Percentiles rank a stretch among this genome's conserved stretches.
Conservation (phyloP, 441 rosid species). For the Aquilaria agallochum region DNA sequence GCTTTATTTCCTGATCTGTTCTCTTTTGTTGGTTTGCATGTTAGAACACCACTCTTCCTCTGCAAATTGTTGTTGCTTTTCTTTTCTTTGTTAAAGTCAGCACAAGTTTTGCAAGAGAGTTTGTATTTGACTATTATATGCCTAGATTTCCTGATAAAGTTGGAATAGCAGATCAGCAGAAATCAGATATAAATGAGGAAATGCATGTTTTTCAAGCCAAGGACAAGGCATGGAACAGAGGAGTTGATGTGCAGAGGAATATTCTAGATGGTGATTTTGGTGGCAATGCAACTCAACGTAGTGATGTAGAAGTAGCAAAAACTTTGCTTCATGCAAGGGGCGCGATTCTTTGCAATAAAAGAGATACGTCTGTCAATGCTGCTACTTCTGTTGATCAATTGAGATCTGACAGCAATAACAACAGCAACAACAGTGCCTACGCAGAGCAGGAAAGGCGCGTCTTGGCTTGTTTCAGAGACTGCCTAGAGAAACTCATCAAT, state of each 20-base stretch:
- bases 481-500: conserved; percentile 36
- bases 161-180: conserved; percentile 15
- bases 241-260: conserved; percentile 17
- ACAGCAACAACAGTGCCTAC: conserved; percentile 16
- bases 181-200: conserved; percentile 11
- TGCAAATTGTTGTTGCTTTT: no score
- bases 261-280: conserved; percentile 19
- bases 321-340: conserved; percentile 20
- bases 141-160: conserved; percentile 5
- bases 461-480: conserved; percentile 46
- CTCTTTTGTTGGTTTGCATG: no score
- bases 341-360: conserved; percentile 20
- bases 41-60: no score
- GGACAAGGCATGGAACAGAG: conserved; percentile 17
- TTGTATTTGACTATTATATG: no score
- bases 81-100: not conserved
- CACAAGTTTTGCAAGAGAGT: not conserved
- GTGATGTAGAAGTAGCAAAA: conserved; percentile 14
- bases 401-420: conserved; percentile 13
- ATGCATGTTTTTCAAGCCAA: conserved; percentile 8
- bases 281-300: conserved; percentile 5
- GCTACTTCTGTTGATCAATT: conserved; percentile 19
- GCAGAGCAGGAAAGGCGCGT: conserved; percentile 47
- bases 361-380: conserved; percentile 21
- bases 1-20: no score